Conservation (phyloP, 2,329 filamentous ascomycete species). For the Sporothrix pseudoabietina region DNA sequence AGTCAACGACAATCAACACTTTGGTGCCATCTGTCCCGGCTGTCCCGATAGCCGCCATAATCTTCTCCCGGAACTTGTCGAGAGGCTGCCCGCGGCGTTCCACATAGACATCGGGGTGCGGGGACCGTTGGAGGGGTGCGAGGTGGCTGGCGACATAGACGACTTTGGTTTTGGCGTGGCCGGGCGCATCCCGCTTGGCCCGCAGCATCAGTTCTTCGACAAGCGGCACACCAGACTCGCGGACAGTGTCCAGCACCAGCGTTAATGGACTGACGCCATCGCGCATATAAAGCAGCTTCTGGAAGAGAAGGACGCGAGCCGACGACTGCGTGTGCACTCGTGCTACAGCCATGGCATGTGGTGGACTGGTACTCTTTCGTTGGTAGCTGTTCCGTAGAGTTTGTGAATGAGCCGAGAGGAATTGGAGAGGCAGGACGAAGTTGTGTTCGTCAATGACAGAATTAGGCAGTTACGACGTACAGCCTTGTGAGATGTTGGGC, state of each 20-base stretch:
- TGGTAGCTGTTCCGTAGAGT: background rate
- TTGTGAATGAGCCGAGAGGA: background rate
- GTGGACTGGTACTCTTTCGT: background rate
- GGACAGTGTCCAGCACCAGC: constrained; percentile 78
- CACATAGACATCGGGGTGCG: constrained; percentile 68
- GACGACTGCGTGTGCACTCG: constrained; percentile 36
- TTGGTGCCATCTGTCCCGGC: background rate
- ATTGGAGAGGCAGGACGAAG: background rate
- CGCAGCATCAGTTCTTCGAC: constrained; percentile 73
- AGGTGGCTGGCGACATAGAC: constrained; percentile 70
- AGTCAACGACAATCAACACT: constrained; percentile 77
- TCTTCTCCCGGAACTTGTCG: constrained; percentile 60
- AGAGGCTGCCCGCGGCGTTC: constrained; percentile 62
- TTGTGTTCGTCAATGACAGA: background rate
- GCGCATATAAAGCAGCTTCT: constrained; percentile 38
- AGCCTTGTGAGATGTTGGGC: background rate
- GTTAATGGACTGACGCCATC: constrained; percentile 77
- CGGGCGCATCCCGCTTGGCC: constrained; percentile 74
- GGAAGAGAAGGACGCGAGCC: constrained; percentile 38
- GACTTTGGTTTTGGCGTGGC: constrained; percentile 43
- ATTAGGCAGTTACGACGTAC: constrained; percentile 15
- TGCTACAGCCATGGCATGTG: background rate
- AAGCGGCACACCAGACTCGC: constrained; percentile 74
- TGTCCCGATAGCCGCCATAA: constrained; percentile 42
- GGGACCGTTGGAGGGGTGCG: constrained; percentile 67